Evolutionary conservation across 352 stramenopile species (phyloP), one percentile per base, ranked within the genome.

Genomic region (Blastocystis sp.): DNA sequence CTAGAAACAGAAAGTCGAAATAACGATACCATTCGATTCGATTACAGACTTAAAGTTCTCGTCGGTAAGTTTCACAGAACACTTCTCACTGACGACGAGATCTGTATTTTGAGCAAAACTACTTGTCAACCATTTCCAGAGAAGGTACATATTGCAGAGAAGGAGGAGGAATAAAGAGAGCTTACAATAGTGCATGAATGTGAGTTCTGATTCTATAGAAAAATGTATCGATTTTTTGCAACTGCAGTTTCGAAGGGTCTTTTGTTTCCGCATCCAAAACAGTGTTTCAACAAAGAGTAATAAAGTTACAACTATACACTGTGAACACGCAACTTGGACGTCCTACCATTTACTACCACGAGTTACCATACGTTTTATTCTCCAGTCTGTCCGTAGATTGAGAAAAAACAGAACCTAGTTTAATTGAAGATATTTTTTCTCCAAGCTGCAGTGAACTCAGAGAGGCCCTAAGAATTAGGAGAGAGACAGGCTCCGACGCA

Each of bases 31-130:
- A 18, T 84, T 84, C 5, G 73, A 84, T n/a, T 84, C 73, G 41
- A 84, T 84, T n/a, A 84, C 50, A 3, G 47, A 54, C 39, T 84
- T 84, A 41, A 84, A 84, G 54, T 66, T 84, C 39, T 63, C 47
- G 39, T 84, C 73, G 20, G 73, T 84, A 18, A 84, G 41, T 9
- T 66, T 53, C 45, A 66, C 47, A 0, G 73, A 84, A 45, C 73
- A 84, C 53, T 84, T 84, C 2, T 64, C 55, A 47, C 73, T 66
- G 15, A 84, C 50, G 9, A 66, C 20, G 15, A 84, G 55, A 68
- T 84, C 73, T 23, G 64, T 34, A 20, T 50, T 45, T 18, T 20
- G 23, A n/a, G 20, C n/a, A 34, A 20, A 77, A 55, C 66, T 77
- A 77, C 23, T 8, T 8, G 26, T 55, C 6, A 56, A 8, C 8